Evolutionary conservation across 345 rosid species (phyloP), one percentile per base, ranked within the genome.

Genomic region (Heritiera fomes): DNA sequence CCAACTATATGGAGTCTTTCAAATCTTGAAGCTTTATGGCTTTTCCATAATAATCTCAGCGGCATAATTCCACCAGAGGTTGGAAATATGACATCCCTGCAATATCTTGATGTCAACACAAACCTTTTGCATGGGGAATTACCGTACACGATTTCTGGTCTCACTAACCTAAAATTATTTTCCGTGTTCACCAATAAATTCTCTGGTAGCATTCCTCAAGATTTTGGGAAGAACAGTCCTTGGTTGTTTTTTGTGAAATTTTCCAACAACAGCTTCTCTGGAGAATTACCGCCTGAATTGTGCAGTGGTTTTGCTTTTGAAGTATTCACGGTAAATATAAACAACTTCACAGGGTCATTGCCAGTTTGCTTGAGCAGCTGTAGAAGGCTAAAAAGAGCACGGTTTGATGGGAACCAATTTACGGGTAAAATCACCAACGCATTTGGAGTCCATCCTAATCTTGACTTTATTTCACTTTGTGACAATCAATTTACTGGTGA

Each of bases 331-430:
- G 90, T 88, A 23, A 81, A 85, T 52, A 74, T 11, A 1, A 90
- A 91, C 82, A 87, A 79, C 17, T 86, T 91, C 61, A 86, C 89
- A 0, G 95, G 95, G 63, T 53, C 87, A 8, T 18, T 91, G 65
- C 93, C 91, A 6, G 62, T 75, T 56, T 89, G 93, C 88, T 79
- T 91, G 85, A 86, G 80, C 63, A 79, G 83, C 10, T 91, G 90
- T 65, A 80, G 79, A 7, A 17, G 23, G 15, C 80, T 90, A 46
- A 28, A 0, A 0, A 84, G 84, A 77, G 88, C 88, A 45, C 76
- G 87, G 66, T 75, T 91, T 10, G 93, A 84, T 10, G 79, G 56
- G 72, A 91, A 91, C 81, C 83, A 73, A 7, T 90, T 91, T 80
- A 89, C 88, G 0, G 90, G 87, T 17, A 73, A 89, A 81, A 88